A percentile compares a stretch with the other conserved stretches of the same genome.
phyloP scores from a whole-genome alignment of 2,329 filamentous ascomycete species.

The Fusarium keratoplasticum region DNA sequence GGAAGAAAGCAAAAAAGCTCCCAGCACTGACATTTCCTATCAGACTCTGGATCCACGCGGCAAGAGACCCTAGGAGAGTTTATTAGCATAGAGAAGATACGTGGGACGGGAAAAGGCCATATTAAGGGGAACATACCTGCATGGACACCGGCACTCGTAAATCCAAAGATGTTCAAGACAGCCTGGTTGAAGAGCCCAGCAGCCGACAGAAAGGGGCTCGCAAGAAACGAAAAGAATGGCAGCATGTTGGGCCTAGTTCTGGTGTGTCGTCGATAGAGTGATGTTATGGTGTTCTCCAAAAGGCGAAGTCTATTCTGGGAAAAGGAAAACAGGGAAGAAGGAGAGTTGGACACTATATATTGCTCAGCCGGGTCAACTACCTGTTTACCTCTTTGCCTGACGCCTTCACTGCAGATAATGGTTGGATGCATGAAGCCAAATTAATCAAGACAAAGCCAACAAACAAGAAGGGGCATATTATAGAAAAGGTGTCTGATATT shows the following conservation, averaged over 20 bases:
- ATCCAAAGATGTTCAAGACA: not conserved
- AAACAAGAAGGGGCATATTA: not conserved
- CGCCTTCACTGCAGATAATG: not conserved
- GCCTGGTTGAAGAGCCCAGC: not conserved
- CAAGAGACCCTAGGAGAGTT: not conserved
- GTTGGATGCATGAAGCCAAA: not conserved
- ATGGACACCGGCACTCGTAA: not conserved
- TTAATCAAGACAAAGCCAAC: not conserved
- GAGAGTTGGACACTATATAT: not conserved
- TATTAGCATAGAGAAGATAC: not conserved
- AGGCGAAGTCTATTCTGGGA: too few species aligned
- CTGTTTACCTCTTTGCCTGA: not conserved
- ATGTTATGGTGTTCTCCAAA: too few species aligned
- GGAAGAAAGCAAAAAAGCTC: not conserved
- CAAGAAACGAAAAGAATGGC: not conserved
- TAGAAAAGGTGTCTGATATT: not conserved
- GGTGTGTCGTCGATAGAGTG: not conserved
- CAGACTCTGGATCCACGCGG: not conserved
- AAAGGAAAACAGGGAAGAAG: not conserved
- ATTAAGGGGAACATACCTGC: not conserved
- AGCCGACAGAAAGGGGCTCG: not conserved
- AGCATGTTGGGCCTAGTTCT: not conserved
- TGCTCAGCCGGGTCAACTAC: not conserved
- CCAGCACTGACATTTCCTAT: not conserved
- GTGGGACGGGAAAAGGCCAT: rapidly evolving